Base-by-base conservation (phyloP, 768 basidiomycete genomes). In the Calocybe gangraenosa region DNA sequence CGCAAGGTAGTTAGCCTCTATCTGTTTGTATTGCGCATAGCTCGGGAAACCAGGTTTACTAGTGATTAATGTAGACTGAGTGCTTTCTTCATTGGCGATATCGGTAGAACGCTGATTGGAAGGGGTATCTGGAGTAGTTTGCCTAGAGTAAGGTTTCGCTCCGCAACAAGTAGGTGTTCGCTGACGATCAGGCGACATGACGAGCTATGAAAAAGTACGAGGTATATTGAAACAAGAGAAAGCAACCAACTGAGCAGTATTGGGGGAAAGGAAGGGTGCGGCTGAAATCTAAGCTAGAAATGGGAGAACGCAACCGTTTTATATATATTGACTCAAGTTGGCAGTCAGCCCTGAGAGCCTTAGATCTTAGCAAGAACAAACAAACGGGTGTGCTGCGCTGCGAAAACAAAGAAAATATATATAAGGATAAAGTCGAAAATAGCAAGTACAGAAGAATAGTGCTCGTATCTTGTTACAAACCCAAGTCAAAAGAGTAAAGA, bases 1-100 rank as follows among this genome's bases (percentile, higher is more conserved):
- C 15, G 59, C 54, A 41, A 88, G 65, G 61, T 90, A 90, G 25
- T 67, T 65, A 0, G 65, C 60, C 54, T 85, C 78, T 55, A 84
- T 72, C 30, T 65, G 59, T 38, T 79, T 74, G 65, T 83, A 88
- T 39, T 78, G 75, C 7, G 67, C 70, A 45, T 77, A 76, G 3
- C 80, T 75, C 1, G 85, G 86, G 47, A 86, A 79, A 1, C 82
- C 82, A 15, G 72, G 57, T 28, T 54, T 56, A 34, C 55, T 58
- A 31, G 48, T 40, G 3, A 25, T 44, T 1, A 48, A 40, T 17
- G 40, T 22, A 19, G 44, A 19, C n/a, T 47, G 49, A 31, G 45
- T 22, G 18, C 38, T 31, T 18, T 54, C 44, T 13, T 40, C 18
- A 30, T 33, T 36, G 20, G 51, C 49, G 37, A 41, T 28, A 25